phyloP scores from a whole-genome alignment of 495 filamentous ascomycete species.

The Wilcoxina mikolae region DNA sequence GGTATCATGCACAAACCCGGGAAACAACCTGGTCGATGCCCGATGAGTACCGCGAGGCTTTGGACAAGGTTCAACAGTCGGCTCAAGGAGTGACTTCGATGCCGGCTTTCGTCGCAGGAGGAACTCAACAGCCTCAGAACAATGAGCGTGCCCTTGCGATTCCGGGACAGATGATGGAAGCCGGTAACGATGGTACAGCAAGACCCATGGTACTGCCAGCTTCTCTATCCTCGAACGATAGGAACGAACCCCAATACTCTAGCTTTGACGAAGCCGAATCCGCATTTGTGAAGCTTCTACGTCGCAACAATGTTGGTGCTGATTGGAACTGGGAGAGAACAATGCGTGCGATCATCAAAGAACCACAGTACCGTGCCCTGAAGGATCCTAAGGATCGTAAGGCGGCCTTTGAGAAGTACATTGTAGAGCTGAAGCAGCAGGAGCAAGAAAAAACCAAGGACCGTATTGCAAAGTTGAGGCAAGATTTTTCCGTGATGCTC shows the following conservation, averaged over 20 bases:
- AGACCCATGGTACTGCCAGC: constrained; percentile 23
- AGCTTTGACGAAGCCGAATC: constrained; percentile 83
- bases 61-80: constrained; percentile 36
- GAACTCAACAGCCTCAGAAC: constrained; percentile 24
- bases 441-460: constrained; percentile 94
- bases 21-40: constrained; percentile 93
- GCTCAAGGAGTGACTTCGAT: neutral
- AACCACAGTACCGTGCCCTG: constrained; percentile 83
- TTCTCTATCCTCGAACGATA: constrained; percentile 27
- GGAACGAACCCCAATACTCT: constrained; percentile 67
- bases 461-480: constrained; percentile 77
- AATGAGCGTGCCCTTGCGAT: constrained; percentile 28
- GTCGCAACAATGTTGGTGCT: constrained; percentile 66
- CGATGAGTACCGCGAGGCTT: constrained; percentile 58
- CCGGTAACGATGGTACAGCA: constrained; percentile 14
- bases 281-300: constrained; percentile 83
- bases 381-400: constrained; percentile 89
- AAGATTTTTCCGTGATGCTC: constrained; percentile 92
- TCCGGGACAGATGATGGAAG: constrained; percentile 23
- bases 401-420: constrained; percentile 89
- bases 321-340: constrained; percentile 90
- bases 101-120: constrained; percentile 24
- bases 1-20: constrained; percentile 72
- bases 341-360: constrained; percentile 76
- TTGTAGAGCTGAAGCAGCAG: constrained; percentile 72